Evolutionary conservation across 805 yeast species (phyloP).

Genomic region (Candida argentea): DNA sequence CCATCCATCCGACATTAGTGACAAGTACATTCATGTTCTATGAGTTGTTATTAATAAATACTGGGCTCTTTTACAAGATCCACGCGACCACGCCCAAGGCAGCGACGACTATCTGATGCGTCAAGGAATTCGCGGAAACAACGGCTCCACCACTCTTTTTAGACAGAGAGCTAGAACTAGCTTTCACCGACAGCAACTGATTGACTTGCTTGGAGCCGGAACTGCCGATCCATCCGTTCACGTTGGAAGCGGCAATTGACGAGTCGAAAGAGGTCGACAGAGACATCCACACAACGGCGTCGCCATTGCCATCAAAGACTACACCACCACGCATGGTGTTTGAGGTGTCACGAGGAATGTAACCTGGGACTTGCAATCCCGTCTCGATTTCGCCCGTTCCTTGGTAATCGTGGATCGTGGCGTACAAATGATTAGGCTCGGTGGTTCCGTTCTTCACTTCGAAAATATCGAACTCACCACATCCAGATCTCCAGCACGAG

Average conservation of each 20-base stretch:
- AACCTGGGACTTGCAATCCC: conserved; percentile 52
- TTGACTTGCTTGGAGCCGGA: conserved; percentile 20
- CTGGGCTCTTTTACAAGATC: conserved; percentile 2
- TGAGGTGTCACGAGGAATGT: conserved; percentile 41
- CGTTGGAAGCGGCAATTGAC: conserved; percentile 32
- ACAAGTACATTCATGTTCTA: conserved; percentile 1
- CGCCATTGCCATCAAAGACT: conserved; percentile 51
- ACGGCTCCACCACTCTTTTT: conserved; percentile 14
- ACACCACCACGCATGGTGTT: conserved; percentile 61
- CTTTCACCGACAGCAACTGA: conserved; percentile 17
- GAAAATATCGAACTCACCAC: conserved; percentile 72
- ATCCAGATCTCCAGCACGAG: conserved; percentile 70
- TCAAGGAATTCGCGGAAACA: conserved; percentile 4
- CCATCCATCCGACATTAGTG: no score
- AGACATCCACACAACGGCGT: conserved; percentile 50
- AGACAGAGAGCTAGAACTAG: conserved; percentile 13
- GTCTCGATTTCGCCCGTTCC: conserved; percentile 52
- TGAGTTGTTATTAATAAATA: background rate
- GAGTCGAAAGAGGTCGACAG: conserved; percentile 40
- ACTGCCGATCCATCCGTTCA: conserved; percentile 35
- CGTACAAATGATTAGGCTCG: conserved; percentile 42
- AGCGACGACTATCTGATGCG: conserved; percentile 4
- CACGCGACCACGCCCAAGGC: conserved; percentile 5
- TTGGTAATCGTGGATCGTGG: conserved; percentile 71
- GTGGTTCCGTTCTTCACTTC: conserved; percentile 57